A percentile compares a stretch with the other conserved stretches of the same genome.
phyloP scores from a whole-genome alignment of 306 rosid genomes.

The Pterocarpus santalinus region DNA sequence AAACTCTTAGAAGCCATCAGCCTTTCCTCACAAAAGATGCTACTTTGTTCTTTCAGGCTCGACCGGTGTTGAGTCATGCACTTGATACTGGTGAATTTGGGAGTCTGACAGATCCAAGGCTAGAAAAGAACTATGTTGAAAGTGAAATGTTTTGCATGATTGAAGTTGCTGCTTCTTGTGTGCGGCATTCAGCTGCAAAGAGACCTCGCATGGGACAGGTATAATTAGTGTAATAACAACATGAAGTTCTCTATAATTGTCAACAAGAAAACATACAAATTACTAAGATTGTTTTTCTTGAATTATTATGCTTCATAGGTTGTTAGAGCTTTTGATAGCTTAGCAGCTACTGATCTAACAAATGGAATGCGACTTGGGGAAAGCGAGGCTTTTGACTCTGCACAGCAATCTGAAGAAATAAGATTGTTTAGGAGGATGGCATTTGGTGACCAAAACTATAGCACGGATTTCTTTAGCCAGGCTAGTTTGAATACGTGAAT shows the following conservation, averaged over 20 bases:
- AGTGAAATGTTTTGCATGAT: constrained; percentile 81
- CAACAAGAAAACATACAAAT: constrained; percentile 11
- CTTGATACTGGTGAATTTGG: constrained; percentile 69
- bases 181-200: constrained; percentile 79
- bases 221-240: constrained; percentile 16
- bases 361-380: constrained; percentile 93
- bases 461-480: constrained; percentile 72
- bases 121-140: constrained; percentile 67
- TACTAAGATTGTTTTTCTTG: constrained; percentile 36
- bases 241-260: background rate
- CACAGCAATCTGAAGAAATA: constrained; percentile 79
- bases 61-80: constrained; percentile 77
- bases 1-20: constrained; percentile 3
- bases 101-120: constrained; percentile 73
- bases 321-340: constrained; percentile 86
- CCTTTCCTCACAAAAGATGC: constrained; percentile 46
- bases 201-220: constrained; percentile 99
- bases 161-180: constrained; percentile 86
- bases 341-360: constrained; percentile 68
- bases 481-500: constrained; percentile 51
- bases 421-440: constrained; percentile 82
- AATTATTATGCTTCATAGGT: constrained; percentile 65
- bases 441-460: constrained; percentile 78
- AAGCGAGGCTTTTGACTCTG: constrained; percentile 71
- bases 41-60: constrained; percentile 68